phyloP scores from a whole-genome alignment of 345 rosid genomes.

The Aquilaria malaccensis region DNA sequence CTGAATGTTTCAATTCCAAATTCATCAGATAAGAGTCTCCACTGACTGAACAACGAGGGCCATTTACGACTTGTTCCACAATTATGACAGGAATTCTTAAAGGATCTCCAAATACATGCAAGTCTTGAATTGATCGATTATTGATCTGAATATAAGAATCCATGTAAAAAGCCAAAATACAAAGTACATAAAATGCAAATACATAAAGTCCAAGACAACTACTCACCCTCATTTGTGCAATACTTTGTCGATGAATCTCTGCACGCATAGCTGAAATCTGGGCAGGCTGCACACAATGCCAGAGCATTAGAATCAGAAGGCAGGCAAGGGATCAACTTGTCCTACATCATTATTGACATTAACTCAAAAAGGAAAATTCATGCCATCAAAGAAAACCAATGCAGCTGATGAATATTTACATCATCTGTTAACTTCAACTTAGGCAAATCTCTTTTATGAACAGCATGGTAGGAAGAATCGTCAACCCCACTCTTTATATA shows the following conservation, averaged over 20 bases:
- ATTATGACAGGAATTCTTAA: conserved; percentile 71
- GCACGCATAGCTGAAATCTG: conserved; percentile 82
- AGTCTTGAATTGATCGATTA: conserved; percentile 78
- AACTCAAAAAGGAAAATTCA: conserved; percentile 2
- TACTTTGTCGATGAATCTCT: conserved; percentile 92
- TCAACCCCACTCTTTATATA: conserved; percentile 68
- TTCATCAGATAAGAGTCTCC: conserved; percentile 67
- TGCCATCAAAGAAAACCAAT: background rate
- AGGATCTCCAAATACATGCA: conserved; percentile 87
- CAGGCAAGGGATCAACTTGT: no score
- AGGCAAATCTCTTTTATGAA: conserved; percentile 52
- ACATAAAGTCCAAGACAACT: conserved; percentile 6
- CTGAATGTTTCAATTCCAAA: conserved; percentile 43
- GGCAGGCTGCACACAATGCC: conserved; percentile 48
- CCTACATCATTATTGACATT: conserved; percentile 5
- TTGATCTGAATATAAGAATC: conserved; percentile 60
- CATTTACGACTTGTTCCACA: conserved; percentile 78
- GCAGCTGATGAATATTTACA: conserved; percentile 32
- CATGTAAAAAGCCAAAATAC: conserved; percentile 5
- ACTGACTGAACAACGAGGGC: conserved; percentile 76
- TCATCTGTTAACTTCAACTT: conserved; percentile 61
- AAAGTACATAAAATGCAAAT: conserved; percentile 8
- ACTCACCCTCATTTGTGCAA: conserved; percentile 92
- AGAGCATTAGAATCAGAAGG: conserved; percentile 11
- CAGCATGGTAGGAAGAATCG: conserved; percentile 47